phyloP scores from a whole-genome alignment of 75 land plant species.

The Ceratopteris richardii region DNA sequence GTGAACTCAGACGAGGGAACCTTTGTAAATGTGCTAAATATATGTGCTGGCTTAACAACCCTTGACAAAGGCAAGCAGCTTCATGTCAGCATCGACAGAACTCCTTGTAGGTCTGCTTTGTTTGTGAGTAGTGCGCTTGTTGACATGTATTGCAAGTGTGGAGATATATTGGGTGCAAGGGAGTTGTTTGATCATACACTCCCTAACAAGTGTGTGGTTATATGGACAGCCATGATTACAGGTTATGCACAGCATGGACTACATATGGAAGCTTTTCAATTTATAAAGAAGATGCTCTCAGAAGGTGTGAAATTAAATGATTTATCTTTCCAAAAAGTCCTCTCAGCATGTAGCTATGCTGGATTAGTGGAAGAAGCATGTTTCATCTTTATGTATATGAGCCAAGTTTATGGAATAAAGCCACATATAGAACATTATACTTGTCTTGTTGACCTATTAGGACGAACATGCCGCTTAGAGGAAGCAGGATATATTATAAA shows the following conservation, averaged over 20 bases:
- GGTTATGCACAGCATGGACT: constrained; percentile 34
- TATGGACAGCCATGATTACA: constrained; percentile 67
- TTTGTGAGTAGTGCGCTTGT: constrained; percentile 32
- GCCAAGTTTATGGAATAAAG: neutral
- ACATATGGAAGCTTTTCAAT: constrained; percentile 30
- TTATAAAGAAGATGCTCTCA: constrained; percentile 21
- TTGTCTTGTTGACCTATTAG: constrained; percentile 10
- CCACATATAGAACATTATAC: constrained; percentile 10
- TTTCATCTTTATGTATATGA: neutral
- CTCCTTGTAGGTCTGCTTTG: constrained; percentile 18
- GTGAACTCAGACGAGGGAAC: constrained; percentile 39
- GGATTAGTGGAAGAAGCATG: neutral
- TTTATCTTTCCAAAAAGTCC: constrained; percentile 31
- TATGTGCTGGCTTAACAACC: constrained; percentile 38
- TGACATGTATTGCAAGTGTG: constrained; percentile 60
- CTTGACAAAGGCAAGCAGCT: constrained; percentile 17
- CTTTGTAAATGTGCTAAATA: constrained; percentile 32
- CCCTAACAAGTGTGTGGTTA: constrained; percentile 22
- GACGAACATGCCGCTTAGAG: constrained; percentile 4
- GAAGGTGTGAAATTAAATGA: constrained; percentile 24
- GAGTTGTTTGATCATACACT: constrained; percentile 38
- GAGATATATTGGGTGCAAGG: constrained; percentile 22
- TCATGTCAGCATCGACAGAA: constrained; percentile 31
- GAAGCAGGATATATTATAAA: constrained; percentile 8
- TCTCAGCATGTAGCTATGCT: constrained; percentile 9